Base-by-base conservation (phyloP, 1,139 yeast genomes). In the Taphrina communis region DNA sequence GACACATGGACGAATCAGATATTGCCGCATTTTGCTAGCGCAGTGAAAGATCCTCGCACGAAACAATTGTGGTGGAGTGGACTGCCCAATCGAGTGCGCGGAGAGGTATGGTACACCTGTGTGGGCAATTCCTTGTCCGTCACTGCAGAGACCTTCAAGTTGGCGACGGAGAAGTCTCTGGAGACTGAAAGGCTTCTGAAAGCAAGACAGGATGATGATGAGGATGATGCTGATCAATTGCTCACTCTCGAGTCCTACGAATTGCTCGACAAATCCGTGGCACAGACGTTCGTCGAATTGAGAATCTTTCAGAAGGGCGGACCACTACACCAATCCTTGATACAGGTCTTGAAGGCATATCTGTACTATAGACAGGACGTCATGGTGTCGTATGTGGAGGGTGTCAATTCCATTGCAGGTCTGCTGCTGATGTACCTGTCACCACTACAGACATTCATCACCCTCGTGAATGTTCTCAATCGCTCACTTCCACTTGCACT, bases 31-130 rank as follows among this genome's bases (percentile, higher is more conserved):
- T 74, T 81, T 70, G 75, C 76, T 38, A 71, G 74, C 9, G 78
- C 79, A 55, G 74, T 83, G 9, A 76, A 77, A 65, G 74, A 78
- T 12, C 78, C 84, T 0, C 74, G 78, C 19, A 79, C 83, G 7
- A 79, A 87, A 66, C 87, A 85, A 69, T 78, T 86, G 70, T 86
- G 88, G 84, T 88, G 91, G 90, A 78, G 89, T 66, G 90, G 90
- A 1, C 77, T 88, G 0, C 88, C 90, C 2, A 70, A 78, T n/a
- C 74, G 76, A 51, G 75, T 82, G 21, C 78, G 93, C 58, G 77
- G 80, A 7, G 76, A 76, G 14, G 79, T 87, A 5, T 88, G 93
- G 93, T 31, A 48, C 9, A 52, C 51, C 35, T 56, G 62, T 31
- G 78, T 83, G 44, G 84, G 85, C 12, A 80, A 80, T 69, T 73